Evolutionary conservation across 495 filamentous ascomycete species (phyloP).

Genomic region (Aspergillus carlsbadensis): DNA sequence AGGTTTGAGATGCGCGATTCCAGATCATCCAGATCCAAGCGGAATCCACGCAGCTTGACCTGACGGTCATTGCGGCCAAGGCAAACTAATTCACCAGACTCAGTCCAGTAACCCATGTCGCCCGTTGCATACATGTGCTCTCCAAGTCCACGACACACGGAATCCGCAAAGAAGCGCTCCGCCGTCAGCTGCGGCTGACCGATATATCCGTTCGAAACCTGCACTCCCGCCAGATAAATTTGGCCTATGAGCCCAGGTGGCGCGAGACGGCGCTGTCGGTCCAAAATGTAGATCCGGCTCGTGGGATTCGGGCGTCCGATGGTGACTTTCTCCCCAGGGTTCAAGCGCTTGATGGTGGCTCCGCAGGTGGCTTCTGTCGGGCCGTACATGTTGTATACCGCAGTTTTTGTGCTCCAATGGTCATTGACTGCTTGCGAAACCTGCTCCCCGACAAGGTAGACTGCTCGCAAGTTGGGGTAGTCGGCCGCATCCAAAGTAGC

Average conservation of each 20-base stretch:
- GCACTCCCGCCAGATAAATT: background rate
- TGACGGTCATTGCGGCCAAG: background rate
- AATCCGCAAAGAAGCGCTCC: background rate
- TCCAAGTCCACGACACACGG: background rate
- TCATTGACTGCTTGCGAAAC: slow-evolving; percentile 27
- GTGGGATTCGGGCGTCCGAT: background rate
- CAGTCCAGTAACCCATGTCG: background rate
- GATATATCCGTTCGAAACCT: background rate
- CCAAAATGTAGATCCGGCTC: background rate
- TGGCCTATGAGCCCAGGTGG: background rate
- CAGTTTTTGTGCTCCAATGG: slow-evolving; percentile 20
- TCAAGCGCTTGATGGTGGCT: background rate
- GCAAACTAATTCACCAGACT: background rate
- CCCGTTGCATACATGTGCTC: background rate
- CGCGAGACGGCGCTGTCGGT: background rate
- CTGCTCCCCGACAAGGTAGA: slow-evolving; percentile 30
- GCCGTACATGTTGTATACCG: slow-evolving; percentile 38
- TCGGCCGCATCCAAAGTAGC: slow-evolving; percentile 19
- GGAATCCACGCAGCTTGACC: background rate
- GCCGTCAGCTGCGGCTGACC: background rate
- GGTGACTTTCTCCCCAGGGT: background rate
- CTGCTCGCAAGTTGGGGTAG: slow-evolving; percentile 19
- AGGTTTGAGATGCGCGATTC: background rate
- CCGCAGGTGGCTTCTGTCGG: slow-evolving; percentile 26
- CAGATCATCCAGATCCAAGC: background rate